These are phyloP conservation scores for Odontarrhena argentea DNA, from an alignment of 345 rosid genomes.

Conservation along the genomic window DNA sequence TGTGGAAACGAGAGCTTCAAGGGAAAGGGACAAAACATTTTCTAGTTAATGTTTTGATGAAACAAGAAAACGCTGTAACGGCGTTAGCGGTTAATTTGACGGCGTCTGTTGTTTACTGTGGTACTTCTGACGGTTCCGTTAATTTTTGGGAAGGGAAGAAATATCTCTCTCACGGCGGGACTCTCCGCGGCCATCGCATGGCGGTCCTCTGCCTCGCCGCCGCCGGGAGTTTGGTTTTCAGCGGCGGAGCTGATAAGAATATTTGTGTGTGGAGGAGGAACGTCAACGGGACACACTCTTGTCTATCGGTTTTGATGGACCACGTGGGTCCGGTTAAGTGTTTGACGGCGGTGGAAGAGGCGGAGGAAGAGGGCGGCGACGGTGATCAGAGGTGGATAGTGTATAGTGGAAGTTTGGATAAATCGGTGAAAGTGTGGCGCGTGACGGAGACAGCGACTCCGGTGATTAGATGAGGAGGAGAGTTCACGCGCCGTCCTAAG, in stretches of 20 bases:
- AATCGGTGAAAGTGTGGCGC: slow-evolving; percentile 87
- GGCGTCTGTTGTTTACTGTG: slow-evolving; percentile 62
- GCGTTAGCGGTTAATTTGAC: slow-evolving; percentile 61
- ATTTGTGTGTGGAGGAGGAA: slow-evolving; percentile 76
- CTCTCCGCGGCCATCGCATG: slow-evolving; percentile 69
- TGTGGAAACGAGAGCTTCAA: slow-evolving; percentile 61
- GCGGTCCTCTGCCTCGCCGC: slow-evolving; percentile 67
- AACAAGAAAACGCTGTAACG: slow-evolving; percentile 77
- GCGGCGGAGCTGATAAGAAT: slow-evolving; percentile 84
- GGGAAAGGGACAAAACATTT: slow-evolving; percentile 63
- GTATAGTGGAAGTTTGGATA: slow-evolving; percentile 86
- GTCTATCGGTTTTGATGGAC: slow-evolving; percentile 66
- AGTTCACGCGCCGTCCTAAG: slow-evolving; percentile 8
- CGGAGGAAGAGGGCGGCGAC: slow-evolving; percentile 38
- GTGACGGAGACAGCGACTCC: slow-evolving; percentile 50
- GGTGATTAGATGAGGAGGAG: slow-evolving; percentile 4
- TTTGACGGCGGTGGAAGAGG: slow-evolving; percentile 67
- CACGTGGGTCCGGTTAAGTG: slow-evolving; percentile 89
- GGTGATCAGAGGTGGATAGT: slow-evolving; percentile 58
- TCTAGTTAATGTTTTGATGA: slow-evolving; percentile 57
- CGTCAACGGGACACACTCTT: slow-evolving; percentile 53
- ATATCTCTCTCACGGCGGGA: slow-evolving; percentile 61
- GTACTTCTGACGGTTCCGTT: slow-evolving; percentile 67
- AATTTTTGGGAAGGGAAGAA: slow-evolving; percentile 70
- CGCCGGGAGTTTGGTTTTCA: slow-evolving; percentile 67